Base-by-base conservation (phyloP, 164 flowering plant genomes). In the Santalum album region DNA sequence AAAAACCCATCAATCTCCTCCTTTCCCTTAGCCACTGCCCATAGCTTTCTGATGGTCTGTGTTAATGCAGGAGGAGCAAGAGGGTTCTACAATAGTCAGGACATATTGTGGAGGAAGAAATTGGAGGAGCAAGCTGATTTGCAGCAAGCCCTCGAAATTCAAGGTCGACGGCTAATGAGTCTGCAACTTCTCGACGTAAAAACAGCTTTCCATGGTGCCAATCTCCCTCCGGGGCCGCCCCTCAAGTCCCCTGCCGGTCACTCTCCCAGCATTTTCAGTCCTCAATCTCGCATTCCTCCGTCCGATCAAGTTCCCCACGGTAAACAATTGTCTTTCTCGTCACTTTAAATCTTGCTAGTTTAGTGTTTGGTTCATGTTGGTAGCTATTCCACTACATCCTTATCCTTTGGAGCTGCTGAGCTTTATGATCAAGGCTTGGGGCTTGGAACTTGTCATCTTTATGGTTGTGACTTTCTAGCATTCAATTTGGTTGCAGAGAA, bases 131-230 rank as follows among this genome's bases (percentile, higher is more conserved):
- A 79, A 43, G 72, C 75, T 36, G 86, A 76, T 51, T 38, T 78
- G 46, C 84, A 78, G 60, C 82, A 81, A 61, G 82, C 81, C 2
- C 60, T 82, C 51, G 87, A 82, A 40, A 71, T 79, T 16, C 87
- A 82, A 49, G 67, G 67, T 5, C 54, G 77, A 44, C 62, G 88
- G 44, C 29, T 82, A 6, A 72, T 80, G 85, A 56, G 65, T 47
- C 53, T 82, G 57, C 80, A 79, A 60, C 78, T 81, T 58, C 78
- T 76, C n/a, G 84, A 80, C 57, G 69, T 70, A 26, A 80, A 76
- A 63, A 76, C 71, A 58, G 1, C 19, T 9, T 16, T 9, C 20
- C 34, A 29, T 9, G 9, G 34, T 23, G 73, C 74, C 9, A 59
- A 74, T 17, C 65, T 82, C 36, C 79, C 80, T 6, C 54, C 68